Evolutionary conservation across 139 green algal genomes (phyloP), one percentile per base, ranked within the genome.

Genomic region (Chlamydomonas asymmetrica): DNA sequence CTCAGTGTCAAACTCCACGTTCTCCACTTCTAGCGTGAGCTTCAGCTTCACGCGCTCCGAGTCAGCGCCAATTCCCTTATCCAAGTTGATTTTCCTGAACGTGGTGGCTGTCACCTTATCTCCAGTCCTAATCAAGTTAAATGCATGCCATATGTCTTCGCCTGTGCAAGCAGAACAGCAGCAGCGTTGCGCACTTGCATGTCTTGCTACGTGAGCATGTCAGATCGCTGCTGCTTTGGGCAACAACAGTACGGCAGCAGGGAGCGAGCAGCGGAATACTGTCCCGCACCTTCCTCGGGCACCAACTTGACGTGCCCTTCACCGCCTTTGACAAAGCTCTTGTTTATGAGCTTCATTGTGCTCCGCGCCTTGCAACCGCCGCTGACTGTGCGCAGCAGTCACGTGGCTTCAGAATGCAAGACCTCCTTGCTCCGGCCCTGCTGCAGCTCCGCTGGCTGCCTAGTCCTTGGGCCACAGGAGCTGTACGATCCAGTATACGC

Each of bases 101-200:
- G 92, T 94, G 57, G 84, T 91, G 48, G 84, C 84, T 29, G 83
- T 85, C n/a, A 98, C 83, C 3, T 61, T 61, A 82, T 98, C 93
- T 4, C 92, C 93, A 60, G 87, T 80, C 2, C 92, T 73, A 2
- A 96, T 76, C 22, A 98, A 70, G 73, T 98, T 98, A 77, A 93
- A 98, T 16, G 84, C 74, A 65, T 98, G 93, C 95, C 95, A 98
- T 80, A 98, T 85, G 80, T 98, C 95, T 83, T 98, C 95, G 7
- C 80, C 90, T 93, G 84, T 66, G 71, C n/a, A n/a, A n/a, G n/a
- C n/a, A n/a, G n/a, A n/a, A n/a, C n/a, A n/a, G n/a, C n/a, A n/a
- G n/a, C n/a, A n/a, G n/a, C n/a, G n/a, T n/a, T n/a, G n/a, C n/a
- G n/a, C n/a, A n/a, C n/a, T n/a, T n/a, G n/a, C n/a, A n/a, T n/a